These are phyloP conservation scores for Ceratocystis albifundus DNA, from an alignment of 2,329 filamentous ascomycete species.

Conservation along the genomic window DNA sequence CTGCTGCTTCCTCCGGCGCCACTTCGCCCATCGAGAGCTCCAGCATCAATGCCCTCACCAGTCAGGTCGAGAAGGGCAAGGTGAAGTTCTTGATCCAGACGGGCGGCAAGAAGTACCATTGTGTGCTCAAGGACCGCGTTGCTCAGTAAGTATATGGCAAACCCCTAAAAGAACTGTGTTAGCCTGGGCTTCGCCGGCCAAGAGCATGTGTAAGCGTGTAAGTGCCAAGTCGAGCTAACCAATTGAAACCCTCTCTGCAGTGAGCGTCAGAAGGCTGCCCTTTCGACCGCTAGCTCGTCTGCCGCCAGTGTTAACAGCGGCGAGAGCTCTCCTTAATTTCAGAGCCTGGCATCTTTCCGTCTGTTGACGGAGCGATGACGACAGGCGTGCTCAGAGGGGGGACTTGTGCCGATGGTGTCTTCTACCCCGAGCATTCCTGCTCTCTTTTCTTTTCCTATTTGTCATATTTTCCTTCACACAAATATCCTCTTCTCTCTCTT, in stretches of 20 bases:
- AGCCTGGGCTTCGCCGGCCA: not conserved
- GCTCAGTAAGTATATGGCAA: slow-evolving; percentile 32
- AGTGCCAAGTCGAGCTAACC: not conserved
- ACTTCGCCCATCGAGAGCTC: slow-evolving; percentile 16
- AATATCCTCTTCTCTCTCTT: slow-evolving; percentile 12
- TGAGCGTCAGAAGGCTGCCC: slow-evolving; percentile 34
- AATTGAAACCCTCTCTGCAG: slow-evolving; percentile 26
- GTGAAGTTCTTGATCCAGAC: slow-evolving; percentile 40
- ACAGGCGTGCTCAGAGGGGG: not conserved
- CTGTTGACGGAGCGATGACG: not conserved
- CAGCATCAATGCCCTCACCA: slow-evolving; percentile 24
- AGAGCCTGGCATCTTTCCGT: not conserved
- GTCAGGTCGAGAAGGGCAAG: slow-evolving; percentile 32
- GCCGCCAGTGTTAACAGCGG: slow-evolving; percentile 25
- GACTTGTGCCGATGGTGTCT: not conserved
- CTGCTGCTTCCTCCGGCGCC: slow-evolving; percentile 16
- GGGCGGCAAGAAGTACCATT: slow-evolving; percentile 32
- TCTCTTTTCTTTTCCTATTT: not conserved
- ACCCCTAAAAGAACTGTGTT: not conserved
- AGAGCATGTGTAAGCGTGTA: not conserved
- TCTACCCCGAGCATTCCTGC: not conserved
- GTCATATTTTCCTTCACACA: not conserved
- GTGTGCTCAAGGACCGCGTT: slow-evolving; percentile 35
- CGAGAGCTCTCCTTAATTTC: not conserved
- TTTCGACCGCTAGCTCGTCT: slow-evolving; percentile 32